Conservation (phyloP, 768 basidiomycete species). For the Lactarius akahatsu region DNA sequence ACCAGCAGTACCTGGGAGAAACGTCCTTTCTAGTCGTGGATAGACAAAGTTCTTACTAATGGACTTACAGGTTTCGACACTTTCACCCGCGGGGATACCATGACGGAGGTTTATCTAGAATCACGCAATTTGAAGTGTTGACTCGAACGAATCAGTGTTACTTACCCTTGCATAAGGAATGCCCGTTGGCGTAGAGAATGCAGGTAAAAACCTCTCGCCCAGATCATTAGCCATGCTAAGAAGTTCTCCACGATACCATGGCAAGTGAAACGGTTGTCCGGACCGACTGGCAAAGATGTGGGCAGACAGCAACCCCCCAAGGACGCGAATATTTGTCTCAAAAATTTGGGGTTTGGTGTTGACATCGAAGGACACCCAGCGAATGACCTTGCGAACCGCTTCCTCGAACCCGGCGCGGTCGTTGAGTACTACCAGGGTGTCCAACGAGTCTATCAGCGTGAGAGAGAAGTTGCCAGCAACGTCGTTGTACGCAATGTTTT, state of each 20-base stretch:
- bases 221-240: slow-evolving; percentile 83
- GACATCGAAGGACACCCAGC: slow-evolving; percentile 86
- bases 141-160: slow-evolving; percentile 19
- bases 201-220: slow-evolving; percentile 81
- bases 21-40: slow-evolving; percentile 5
- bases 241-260: slow-evolving; percentile 84
- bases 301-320: slow-evolving; percentile 86
- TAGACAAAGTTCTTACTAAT: background rate
- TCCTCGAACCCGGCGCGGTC: slow-evolving; percentile 76
- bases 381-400: slow-evolving; percentile 80
- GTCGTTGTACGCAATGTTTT: slow-evolving; percentile 82
- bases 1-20: slow-evolving; percentile 73
- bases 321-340: slow-evolving; percentile 91
- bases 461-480: slow-evolving; percentile 93
- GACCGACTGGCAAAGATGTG: slow-evolving; percentile 75
- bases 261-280: slow-evolving; percentile 67
- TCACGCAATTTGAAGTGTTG: slow-evolving; percentile 13
- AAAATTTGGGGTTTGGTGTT: slow-evolving; percentile 98
- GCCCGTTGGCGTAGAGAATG: slow-evolving; percentile 89
- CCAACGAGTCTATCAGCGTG: slow-evolving; percentile 79
- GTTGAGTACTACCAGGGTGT: slow-evolving; percentile 85
- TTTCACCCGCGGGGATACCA: slow-evolving; percentile 75
- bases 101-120: slow-evolving; percentile 77
- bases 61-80: slow-evolving; percentile 77
- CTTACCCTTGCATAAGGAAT: slow-evolving; percentile 86